Evolutionary conservation across 1,284 basidiomycete species (phyloP).

Genomic region (Phlebopus sp.): DNA sequence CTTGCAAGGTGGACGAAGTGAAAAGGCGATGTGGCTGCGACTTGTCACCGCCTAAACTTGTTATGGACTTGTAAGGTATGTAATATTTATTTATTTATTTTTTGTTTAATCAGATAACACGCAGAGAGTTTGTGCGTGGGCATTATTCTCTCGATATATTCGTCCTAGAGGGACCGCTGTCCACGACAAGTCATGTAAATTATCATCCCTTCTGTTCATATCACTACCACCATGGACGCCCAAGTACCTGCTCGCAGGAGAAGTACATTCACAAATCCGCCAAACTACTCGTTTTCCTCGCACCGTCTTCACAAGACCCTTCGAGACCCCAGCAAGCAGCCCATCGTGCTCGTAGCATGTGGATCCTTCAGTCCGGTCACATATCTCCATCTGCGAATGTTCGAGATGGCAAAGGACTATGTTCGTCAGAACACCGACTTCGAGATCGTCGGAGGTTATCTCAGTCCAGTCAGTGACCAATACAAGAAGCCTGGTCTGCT

Average conservation of each 20-base stretch:
- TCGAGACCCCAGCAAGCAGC: constrained; percentile 63
- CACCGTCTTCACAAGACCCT: constrained; percentile 59
- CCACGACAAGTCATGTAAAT: constrained; percentile 5
- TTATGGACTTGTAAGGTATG: not conserved
- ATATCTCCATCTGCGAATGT: constrained; percentile 89
- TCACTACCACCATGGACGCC: constrained; percentile 27
- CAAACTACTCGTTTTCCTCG: constrained; percentile 63
- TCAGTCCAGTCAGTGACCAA: constrained; percentile 91
- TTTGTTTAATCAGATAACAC: not conserved
- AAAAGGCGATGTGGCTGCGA: not conserved
- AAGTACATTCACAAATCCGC: constrained; percentile 47
- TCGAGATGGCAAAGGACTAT: constrained; percentile 97
- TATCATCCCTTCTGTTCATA: constrained; percentile 14
- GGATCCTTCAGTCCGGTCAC: constrained; percentile 83
- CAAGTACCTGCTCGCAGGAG: constrained; percentile 20
- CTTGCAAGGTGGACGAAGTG: no score
- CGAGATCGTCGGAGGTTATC: constrained; percentile 91
- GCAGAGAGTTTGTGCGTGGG: constrained; percentile 13
- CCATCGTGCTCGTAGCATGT: constrained; percentile 75
- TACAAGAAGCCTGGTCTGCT: constrained; percentile 91
- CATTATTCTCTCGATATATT: constrained; percentile 17
- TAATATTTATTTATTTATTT: not conserved
- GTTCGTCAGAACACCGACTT: constrained; percentile 90
- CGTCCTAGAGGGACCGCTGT: not conserved
- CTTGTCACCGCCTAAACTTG: no score